Conservation (phyloP, 331 rosid genomes). For the Cydonia oblonga region DNA sequence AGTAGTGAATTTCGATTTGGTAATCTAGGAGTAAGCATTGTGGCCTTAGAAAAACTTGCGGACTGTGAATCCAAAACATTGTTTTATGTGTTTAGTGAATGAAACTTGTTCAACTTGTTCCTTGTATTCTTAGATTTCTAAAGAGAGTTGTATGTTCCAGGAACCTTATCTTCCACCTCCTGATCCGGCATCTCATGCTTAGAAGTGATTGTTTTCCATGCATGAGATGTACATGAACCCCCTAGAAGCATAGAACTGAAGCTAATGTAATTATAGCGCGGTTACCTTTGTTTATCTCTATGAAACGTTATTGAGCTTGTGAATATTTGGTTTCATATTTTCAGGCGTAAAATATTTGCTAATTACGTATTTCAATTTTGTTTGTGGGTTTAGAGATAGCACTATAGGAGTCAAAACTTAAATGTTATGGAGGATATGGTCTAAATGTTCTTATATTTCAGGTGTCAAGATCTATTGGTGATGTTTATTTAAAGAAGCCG, state of each 20-base stretch:
- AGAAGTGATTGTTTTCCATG: background rate
- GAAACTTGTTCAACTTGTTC: background rate
- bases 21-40: background rate
- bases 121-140: background rate
- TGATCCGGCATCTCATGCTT: constrained; percentile 15
- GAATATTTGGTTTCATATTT: background rate
- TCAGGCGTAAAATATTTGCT: background rate
- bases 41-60: background rate
- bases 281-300: background rate
- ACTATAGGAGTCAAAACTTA: background rate
- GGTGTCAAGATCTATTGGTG: constrained; percentile 96
- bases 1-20: background rate
- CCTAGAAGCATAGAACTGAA: background rate
- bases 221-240: background rate
- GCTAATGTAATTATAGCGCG: background rate
- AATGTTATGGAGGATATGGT: constrained; percentile 1
- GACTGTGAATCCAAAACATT: too few relatives aligned
- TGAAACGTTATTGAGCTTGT: constrained; percentile 1
- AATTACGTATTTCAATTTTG: background rate
- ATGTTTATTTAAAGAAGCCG: constrained; percentile 76
- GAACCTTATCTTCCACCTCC: constrained; percentile 7
- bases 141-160: constrained; percentile 9
- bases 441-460: constrained; percentile 9
- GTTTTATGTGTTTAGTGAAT: background rate
- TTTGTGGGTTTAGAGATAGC: background rate